phyloP scores from a whole-genome alignment of 192 early-diverging fungal genomes.

The Funneliformis mosseae region DNA sequence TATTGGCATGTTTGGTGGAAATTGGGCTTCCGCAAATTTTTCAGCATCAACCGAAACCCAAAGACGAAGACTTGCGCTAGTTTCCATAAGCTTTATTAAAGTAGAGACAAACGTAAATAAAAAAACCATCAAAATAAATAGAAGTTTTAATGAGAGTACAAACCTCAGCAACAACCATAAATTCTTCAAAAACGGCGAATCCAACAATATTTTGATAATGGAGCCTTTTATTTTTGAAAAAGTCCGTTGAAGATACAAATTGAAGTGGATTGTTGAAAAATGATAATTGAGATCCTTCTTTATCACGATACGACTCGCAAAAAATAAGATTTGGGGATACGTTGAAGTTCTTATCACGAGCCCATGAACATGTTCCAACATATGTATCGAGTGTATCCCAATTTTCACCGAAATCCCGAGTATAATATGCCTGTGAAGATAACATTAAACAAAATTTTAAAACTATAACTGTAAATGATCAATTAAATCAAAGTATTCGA shows the following conservation, averaged over 20 bases:
- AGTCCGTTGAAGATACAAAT: constrained; percentile 64
- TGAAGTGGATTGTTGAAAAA: constrained; percentile 57
- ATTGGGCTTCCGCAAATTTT: constrained; percentile 67
- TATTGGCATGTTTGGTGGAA: constrained; percentile 72
- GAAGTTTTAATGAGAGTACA: neutral
- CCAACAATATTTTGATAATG: constrained; percentile 75
- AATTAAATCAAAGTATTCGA: neutral
- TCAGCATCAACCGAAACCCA: constrained; percentile 76
- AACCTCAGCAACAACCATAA: constrained; percentile 77
- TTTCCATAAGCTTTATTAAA: constrained; percentile 33
- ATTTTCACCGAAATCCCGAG: constrained; percentile 66
- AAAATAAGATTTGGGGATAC: constrained; percentile 64
- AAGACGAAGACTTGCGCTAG: constrained; percentile 54
- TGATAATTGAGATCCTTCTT: constrained; percentile 56
- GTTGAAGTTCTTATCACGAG: constrained; percentile 59
- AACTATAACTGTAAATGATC: neutral
- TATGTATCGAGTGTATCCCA: constrained; percentile 72
- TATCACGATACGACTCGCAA: constrained; percentile 72
- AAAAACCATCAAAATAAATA: neutral
- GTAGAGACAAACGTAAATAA: neutral
- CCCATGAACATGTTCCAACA: constrained; percentile 74
- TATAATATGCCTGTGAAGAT: constrained; percentile 59
- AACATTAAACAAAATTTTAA: neutral
- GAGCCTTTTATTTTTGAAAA: constrained; percentile 51
- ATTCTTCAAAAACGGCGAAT: constrained; percentile 76